Percentiles rank a stretch among this genome's conserved stretches.
Conservation (phyloP, 2,329 filamentous ascomycete genomes). For the Penicillium sp. region DNA sequence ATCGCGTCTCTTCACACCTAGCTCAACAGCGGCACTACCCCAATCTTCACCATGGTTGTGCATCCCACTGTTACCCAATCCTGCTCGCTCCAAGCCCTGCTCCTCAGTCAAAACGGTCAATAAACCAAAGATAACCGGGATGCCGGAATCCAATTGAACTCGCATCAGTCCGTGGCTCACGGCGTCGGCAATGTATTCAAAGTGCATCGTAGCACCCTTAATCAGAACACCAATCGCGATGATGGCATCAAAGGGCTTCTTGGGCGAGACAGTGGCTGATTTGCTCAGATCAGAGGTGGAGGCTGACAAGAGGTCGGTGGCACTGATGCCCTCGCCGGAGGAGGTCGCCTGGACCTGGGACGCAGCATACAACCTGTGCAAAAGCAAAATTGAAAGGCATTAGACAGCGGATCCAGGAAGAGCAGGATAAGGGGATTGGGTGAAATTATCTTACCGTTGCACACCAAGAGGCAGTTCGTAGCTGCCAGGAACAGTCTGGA, state of each 20-base stretch:
- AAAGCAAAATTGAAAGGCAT: neutral
- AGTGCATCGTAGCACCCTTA: conserved; percentile 99
- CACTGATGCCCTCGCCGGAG: conserved; percentile 37
- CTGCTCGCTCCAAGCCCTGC: conserved; percentile 82
- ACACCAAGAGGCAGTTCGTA: conserved; percentile 94
- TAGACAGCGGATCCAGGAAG: neutral
- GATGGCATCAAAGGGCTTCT: conserved; percentile 79
- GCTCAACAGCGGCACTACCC: conserved; percentile 90
- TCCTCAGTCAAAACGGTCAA: conserved; percentile 86
- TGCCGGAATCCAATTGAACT: conserved; percentile 82
- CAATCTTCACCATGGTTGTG: conserved; percentile 98
- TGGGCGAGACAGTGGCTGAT: conserved; percentile 37
- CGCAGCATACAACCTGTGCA: conserved; percentile 71
- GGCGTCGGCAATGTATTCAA: conserved; percentile 94
- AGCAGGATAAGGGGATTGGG: neutral
- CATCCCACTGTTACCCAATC: conserved; percentile 57
- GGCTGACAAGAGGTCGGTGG: conserved; percentile 61
- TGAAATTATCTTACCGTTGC: conserved; percentile 63
- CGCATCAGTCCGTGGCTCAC: conserved; percentile 93
- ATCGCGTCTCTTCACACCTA: conserved; percentile 81
- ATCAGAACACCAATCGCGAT: conserved; percentile 95
- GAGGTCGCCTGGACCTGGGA: conserved; percentile 77
- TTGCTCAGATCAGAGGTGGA: conserved; percentile 67
- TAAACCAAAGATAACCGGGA: conserved; percentile 89
- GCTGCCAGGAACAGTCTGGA: conserved; percentile 86